Evolutionary conservation across 345 rosid genomes (phyloP).

Genomic region (Boechera retrofracta): DNA sequence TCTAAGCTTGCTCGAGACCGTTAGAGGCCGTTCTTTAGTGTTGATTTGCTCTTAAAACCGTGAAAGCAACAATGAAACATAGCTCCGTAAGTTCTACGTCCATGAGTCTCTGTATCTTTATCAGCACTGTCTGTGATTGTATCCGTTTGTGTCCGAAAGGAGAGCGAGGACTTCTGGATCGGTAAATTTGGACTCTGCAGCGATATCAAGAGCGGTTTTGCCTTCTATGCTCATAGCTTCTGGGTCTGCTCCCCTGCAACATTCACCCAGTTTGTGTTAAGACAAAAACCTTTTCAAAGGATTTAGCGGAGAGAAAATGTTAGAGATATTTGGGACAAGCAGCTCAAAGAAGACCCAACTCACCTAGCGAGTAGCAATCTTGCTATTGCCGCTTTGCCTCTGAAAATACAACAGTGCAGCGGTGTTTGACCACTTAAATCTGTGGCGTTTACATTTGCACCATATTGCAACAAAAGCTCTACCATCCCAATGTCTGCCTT

Average conservation of each 20-base stretch:
- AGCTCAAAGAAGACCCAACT: constrained; percentile 35
- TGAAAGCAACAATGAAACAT: constrained; percentile 15
- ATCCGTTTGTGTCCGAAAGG: constrained; percentile 69
- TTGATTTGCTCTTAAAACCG: constrained; percentile 28
- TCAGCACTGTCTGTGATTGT: constrained; percentile 42
- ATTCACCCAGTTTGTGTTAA: constrained; percentile 4
- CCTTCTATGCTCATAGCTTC: constrained; percentile 66
- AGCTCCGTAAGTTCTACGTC: constrained; percentile 18
- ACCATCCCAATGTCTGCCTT: constrained; percentile 94
- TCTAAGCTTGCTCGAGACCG: constrained; percentile 30
- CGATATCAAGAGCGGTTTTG: constrained; percentile 68
- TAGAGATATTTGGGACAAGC: constrained; percentile 5
- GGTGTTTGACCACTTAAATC: constrained; percentile 88
- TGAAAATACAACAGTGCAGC: constrained; percentile 70
- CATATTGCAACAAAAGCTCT: constrained; percentile 93
- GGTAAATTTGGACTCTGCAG: constrained; percentile 58
- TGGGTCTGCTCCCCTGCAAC: constrained; percentile 88
- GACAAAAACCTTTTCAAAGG: not conserved
- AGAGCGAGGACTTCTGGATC: constrained; percentile 69
- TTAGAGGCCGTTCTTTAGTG: constrained; percentile 19
- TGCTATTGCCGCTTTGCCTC: constrained; percentile 68
- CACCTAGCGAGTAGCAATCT: constrained; percentile 89
- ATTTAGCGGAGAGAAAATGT: constrained; percentile 3
- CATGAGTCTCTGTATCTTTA: not conserved
- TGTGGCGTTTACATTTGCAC: constrained; percentile 76